phyloP scores from a whole-genome alignment of 306 rosid genomes.

The Bauhinia variegata region DNA sequence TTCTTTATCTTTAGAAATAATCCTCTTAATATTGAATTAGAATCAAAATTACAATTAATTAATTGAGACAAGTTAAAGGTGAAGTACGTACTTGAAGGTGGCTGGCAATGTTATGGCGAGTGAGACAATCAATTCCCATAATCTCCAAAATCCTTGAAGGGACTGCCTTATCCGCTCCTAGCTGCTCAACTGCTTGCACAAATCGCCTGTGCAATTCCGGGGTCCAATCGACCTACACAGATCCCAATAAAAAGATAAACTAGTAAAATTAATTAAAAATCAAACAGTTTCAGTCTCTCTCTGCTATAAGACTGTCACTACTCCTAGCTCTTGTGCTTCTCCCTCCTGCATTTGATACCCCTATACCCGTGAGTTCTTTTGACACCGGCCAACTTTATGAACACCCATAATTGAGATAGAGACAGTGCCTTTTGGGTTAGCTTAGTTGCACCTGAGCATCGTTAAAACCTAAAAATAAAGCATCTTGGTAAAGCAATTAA shows the following conservation, averaged over 20 bases:
- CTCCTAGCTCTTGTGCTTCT: too few relatives aligned
- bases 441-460: background rate
- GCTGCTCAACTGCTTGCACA: constrained; percentile 95
- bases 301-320: background rate
- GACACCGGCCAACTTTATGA: constrained; percentile 12
- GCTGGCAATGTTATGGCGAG: constrained; percentile 98
- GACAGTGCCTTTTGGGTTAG: constrained; percentile 32
- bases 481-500: too few relatives aligned
- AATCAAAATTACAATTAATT: background rate
- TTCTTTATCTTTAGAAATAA: too few relatives aligned
- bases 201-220: constrained; percentile 87
- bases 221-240: constrained; percentile 94
- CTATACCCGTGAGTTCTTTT: constrained; percentile 52
- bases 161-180: constrained; percentile 95
- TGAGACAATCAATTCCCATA: constrained; percentile 93
- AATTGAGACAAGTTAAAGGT: background rate
- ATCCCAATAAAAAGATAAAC: background rate
- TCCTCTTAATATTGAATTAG: too few relatives aligned
- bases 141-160: constrained; percentile 95
- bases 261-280: too few relatives aligned
- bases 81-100: constrained; percentile 83
- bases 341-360: background rate
- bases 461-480: too few relatives aligned
- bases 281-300: background rate
- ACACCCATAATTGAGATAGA: constrained; percentile 32